Conservation (phyloP, 2,329 filamentous ascomycete genomes). For the Cordyceps javanica region DNA sequence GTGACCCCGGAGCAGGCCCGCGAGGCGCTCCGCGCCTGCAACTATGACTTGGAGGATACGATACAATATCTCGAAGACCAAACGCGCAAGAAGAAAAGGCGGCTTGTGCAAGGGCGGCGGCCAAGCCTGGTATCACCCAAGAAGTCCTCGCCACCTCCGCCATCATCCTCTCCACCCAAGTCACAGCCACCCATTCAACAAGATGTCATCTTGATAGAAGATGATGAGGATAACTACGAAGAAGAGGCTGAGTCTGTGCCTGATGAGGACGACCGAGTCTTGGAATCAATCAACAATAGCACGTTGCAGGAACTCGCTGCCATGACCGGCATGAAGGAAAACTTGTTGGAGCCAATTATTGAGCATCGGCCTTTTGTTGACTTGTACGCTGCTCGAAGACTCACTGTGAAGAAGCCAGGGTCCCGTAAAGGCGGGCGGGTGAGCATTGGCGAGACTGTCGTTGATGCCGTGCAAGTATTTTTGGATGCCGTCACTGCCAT, state of each 20-base stretch:
- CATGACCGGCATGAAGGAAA: conserved; percentile 68
- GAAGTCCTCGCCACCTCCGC: conserved; percentile 17
- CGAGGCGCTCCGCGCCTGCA: conserved; percentile 26
- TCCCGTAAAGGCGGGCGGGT: conserved; percentile 40
- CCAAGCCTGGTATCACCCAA: conserved; percentile 18
- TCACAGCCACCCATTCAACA: conserved; percentile 17
- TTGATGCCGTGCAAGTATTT: conserved; percentile 58
- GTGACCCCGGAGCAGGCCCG: conserved; percentile 26
- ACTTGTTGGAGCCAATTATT: conserved; percentile 63
- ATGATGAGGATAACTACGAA: conserved; percentile 36
- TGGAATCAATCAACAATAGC: conserved; percentile 80
- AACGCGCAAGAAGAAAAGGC: conserved; percentile 25
- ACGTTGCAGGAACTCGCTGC: conserved; percentile 71
- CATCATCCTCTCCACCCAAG: neutral
- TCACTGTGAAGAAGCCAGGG: conserved; percentile 49
- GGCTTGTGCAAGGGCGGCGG: conserved; percentile 32
- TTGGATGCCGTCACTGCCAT: conserved; percentile 75
- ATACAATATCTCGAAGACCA: conserved; percentile 25
- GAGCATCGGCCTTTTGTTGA: conserved; percentile 66
- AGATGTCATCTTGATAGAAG: conserved; percentile 30
- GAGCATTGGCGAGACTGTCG: conserved; percentile 47
- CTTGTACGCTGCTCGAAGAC: conserved; percentile 58
- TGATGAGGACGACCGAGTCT: conserved; percentile 41
- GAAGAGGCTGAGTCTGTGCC: conserved; percentile 27
- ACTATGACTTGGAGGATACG: conserved; percentile 31